phyloP scores from a whole-genome alignment of 1,139 yeast genomes.

The Kodamaea sp. region DNA sequence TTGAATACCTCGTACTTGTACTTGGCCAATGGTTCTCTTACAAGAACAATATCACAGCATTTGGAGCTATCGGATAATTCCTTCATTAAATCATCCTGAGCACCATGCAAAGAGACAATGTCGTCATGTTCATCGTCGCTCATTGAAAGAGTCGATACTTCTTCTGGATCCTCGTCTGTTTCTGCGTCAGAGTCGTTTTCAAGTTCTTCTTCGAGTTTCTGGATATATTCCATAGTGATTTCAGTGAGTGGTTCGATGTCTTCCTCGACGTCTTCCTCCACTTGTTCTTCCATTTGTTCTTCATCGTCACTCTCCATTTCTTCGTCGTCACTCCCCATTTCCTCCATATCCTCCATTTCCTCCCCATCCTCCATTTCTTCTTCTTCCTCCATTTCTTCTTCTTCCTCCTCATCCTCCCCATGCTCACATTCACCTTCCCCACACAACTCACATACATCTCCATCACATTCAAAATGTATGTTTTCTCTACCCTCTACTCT shows the following conservation, averaged over 20 bases:
- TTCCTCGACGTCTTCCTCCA: constrained; percentile 5
- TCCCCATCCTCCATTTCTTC: constrained; percentile 23
- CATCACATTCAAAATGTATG: constrained; percentile 72
- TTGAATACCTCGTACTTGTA: constrained; percentile 58
- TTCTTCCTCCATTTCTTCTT: constrained; percentile 20
- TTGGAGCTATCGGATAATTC: constrained; percentile 34
- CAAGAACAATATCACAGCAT: constrained; percentile 57
- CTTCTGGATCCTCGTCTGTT: constrained; percentile 20
- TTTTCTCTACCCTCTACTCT: constrained; percentile 41
- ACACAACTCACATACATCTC: constrained; percentile 68
- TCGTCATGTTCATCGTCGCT: constrained; percentile 17
- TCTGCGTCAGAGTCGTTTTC: constrained; percentile 31
- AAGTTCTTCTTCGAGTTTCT: constrained; percentile 29
- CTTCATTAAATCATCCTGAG: constrained; percentile 24
- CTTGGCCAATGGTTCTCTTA: constrained; percentile 38
- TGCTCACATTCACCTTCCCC: constrained; percentile 66
- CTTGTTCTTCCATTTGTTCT: constrained; percentile 5
- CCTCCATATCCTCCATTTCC: constrained; percentile 11
- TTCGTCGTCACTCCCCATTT: constrained; percentile 16
- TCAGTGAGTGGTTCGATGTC: constrained; percentile 17
- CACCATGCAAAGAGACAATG: constrained; percentile 5
- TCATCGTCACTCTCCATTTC: constrained; percentile 12
- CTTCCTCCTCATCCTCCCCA: constrained; percentile 26
- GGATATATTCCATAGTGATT: constrained; percentile 38
- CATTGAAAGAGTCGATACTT: constrained; percentile 23